Conservation (phyloP, 176 grass and related monocot species). For the Aegilops umbellulata region DNA sequence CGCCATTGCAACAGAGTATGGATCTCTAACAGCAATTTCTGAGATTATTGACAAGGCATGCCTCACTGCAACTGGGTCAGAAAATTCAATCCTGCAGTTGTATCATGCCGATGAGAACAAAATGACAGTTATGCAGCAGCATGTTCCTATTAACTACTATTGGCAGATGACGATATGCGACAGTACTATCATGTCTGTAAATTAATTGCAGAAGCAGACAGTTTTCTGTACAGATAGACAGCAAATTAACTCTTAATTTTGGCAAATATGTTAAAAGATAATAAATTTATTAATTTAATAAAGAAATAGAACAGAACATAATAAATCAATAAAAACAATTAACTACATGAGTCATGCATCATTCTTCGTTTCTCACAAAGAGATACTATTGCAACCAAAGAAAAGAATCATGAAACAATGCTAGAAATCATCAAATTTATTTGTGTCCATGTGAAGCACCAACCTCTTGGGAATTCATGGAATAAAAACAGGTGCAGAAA, state of each 20-base stretch:
- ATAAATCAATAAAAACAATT: constrained; percentile 8
- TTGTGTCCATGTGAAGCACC: neutral
- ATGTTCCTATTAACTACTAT: neutral
- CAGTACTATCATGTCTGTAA: neutral
- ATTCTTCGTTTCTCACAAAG: neutral
- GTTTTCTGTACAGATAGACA: constrained; percentile 18
- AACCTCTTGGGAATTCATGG: constrained; percentile 4
- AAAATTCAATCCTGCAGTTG: constrained; percentile 85
- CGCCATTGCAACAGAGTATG: constrained; percentile 96
- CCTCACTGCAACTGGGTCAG: constrained; percentile 94
- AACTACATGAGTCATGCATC: neutral
- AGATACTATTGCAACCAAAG: neutral
- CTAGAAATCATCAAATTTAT: neutral
- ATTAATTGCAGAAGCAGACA: neutral
- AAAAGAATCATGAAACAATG: constrained; percentile 24
- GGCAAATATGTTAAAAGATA: constrained; percentile 17
- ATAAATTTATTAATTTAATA: neutral
- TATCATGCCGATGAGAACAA: constrained; percentile 26
- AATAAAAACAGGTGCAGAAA: constrained; percentile 14
- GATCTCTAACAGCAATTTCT: constrained; percentile 92
- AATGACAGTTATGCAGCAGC: neutral
- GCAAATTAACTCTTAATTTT: neutral
- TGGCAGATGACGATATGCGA: neutral
- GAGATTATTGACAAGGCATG: constrained; percentile 88
- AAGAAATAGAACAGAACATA: neutral